phyloP scores from a whole-genome alignment of 495 filamentous ascomycete species.

The Talaromyces liani region DNA sequence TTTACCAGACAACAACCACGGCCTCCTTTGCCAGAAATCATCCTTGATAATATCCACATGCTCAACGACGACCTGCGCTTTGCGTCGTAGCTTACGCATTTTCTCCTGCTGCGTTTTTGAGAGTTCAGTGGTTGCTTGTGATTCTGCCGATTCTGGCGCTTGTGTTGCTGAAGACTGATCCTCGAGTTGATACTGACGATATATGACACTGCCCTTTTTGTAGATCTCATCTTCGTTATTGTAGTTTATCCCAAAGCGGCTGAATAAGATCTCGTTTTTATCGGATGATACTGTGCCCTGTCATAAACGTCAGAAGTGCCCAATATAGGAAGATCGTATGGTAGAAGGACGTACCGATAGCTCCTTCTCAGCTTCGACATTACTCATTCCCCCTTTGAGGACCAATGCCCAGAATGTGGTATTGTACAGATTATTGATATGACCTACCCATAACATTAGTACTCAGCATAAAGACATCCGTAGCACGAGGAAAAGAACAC shows the following conservation, averaged over 20 bases:
- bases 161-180: conserved; percentile 16
- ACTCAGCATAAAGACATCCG: background rate
- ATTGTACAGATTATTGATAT: conserved; percentile 98
- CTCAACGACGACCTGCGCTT: conserved; percentile 69
- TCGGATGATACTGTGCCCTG: conserved; percentile 76
- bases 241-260: conserved; percentile 86
- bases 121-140: conserved; percentile 24
- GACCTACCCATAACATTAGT: conserved; percentile 43
- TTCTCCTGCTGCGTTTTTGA: conserved; percentile 75
- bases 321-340: background rate
- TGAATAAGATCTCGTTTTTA: conserved; percentile 95
- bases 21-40: conserved; percentile 80
- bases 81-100: conserved; percentile 63
- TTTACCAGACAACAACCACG: conserved; percentile 77
- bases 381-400: conserved; percentile 63
- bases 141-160: conserved; percentile 10
- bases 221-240: conserved; percentile 91
- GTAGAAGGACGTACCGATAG: conserved; percentile 49
- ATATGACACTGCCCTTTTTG: conserved; percentile 87
- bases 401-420: conserved; percentile 93
- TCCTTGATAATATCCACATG: conserved; percentile 92
- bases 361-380: conserved; percentile 68
- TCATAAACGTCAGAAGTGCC: background rate
- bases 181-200: conserved; percentile 52
- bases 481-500: conserved; percentile 21